A percentile compares a stretch with the other conserved stretches of the same genome.
phyloP scores from a whole-genome alignment of 768 basidiomycete genomes.

The Termitomyces sp. region DNA sequence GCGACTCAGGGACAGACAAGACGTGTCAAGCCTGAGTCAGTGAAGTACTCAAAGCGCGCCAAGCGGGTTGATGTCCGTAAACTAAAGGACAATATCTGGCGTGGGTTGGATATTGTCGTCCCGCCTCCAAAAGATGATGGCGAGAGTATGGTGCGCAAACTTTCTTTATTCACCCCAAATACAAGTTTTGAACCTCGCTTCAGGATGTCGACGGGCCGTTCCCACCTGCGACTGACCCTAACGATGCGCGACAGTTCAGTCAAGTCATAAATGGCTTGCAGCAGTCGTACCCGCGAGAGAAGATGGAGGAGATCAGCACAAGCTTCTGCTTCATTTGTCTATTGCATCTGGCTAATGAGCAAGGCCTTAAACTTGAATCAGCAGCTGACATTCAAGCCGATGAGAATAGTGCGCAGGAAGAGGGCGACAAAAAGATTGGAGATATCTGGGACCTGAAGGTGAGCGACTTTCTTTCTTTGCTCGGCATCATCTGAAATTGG shows the following conservation, averaged over 20 bases:
- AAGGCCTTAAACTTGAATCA: conserved; percentile 79
- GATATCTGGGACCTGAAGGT: conserved; percentile 77
- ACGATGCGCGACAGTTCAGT: conserved; percentile 64
- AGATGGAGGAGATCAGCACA: conserved; percentile 97
- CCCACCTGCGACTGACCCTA: conserved; percentile 50
- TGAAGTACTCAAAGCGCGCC: conserved; percentile 92
- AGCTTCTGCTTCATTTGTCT: conserved; percentile 99
- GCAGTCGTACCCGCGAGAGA: conserved; percentile 81
- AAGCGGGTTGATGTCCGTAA: conserved; percentile 96
- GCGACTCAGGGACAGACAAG: conserved; percentile 72
- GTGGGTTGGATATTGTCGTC: conserved; percentile 74
- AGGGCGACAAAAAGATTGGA: conserved; percentile 44
- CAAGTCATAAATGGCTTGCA: conserved; percentile 81
- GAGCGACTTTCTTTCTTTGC: conserved; percentile 11
- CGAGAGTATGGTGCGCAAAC: conserved; percentile 44
- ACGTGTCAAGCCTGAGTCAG: conserved; percentile 78
- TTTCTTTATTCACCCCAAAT: neutral
- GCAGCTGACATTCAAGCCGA: conserved; percentile 25
- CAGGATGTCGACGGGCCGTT: conserved; percentile 51
- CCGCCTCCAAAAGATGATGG: conserved; percentile 35
- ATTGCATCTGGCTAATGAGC: conserved; percentile 94
- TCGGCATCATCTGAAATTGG: neutral
- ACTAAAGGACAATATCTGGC: conserved; percentile 98
- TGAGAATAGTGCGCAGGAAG: conserved; percentile 27
- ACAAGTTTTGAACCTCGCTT: neutral